A percentile compares a stretch with the other conserved stretches of the same genome.
Evolutionary conservation across 768 basidiomycete species (phyloP).

Genomic region (Trichaptum fuscoviolaceum): DNA sequence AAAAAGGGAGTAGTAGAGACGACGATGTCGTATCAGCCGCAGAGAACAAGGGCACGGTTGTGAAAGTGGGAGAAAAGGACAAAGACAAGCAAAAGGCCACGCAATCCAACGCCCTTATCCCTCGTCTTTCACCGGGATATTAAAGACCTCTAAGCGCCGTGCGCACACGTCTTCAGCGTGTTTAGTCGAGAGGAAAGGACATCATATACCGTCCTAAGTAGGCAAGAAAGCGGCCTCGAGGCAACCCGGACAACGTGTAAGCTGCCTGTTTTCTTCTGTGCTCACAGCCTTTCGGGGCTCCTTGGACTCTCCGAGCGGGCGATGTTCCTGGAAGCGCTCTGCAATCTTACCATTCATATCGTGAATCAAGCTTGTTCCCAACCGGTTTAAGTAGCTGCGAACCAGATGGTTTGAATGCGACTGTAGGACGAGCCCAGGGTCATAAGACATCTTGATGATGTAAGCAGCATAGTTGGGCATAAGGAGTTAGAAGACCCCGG

Average conservation of each 20-base stretch:
- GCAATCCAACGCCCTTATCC: not conserved
- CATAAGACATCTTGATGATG: not conserved
- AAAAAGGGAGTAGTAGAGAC: not conserved
- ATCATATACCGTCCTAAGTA: not conserved
- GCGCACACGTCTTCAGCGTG: not conserved
- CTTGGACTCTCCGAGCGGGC: not conserved
- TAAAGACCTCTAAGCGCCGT: not conserved
- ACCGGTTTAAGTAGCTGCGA: not conserved
- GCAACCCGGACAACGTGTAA: not conserved
- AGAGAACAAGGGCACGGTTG: not conserved
- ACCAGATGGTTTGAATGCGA: not conserved
- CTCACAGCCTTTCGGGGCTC: not conserved
- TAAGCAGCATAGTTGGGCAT: not conserved
- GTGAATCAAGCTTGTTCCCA: not conserved
- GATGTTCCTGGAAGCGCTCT: not conserved
- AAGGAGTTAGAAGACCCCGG: not conserved
- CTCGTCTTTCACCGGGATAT: not conserved
- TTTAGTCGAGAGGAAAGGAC: not conserved
- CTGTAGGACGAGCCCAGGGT: not conserved
- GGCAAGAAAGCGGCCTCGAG: not conserved
- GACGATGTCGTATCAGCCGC: not conserved
- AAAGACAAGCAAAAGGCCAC: not conserved
- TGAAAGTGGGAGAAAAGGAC: not conserved
- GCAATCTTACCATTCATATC: not conserved
- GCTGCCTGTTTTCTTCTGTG: slow-evolving; percentile 1